These are phyloP conservation scores for Marasmius oreades DNA, from an alignment of 1,284 basidiomycete species.

Conservation along the genomic window DNA sequence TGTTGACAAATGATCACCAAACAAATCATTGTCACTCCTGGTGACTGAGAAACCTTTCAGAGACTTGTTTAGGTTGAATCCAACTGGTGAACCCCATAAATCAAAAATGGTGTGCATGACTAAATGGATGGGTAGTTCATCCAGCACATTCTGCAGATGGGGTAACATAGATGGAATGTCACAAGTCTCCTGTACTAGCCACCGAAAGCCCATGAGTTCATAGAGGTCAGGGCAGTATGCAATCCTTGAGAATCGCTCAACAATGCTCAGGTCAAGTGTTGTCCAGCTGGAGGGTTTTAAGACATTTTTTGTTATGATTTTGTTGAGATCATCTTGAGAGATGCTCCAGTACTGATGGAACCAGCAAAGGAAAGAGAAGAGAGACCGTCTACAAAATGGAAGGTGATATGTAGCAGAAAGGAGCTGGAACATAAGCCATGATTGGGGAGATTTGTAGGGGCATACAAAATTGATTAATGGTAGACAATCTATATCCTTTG, in stretches of 20 bases:
- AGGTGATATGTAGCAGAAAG: not conserved
- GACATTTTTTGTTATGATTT: too few relatives aligned
- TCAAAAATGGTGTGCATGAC: not conserved
- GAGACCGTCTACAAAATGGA: not conserved
- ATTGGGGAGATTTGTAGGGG: not conserved
- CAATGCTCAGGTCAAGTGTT: not conserved
- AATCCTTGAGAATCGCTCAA: not conserved
- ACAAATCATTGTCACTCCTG: too few relatives aligned
- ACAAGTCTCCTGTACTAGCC: not conserved
- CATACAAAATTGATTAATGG: not conserved
- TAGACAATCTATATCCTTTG: not conserved
- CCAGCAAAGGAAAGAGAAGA: not conserved
- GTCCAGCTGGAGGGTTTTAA: not conserved
- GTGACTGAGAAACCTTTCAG: too few relatives aligned
- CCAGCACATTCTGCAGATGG: not conserved
- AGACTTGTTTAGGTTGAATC: too few relatives aligned
- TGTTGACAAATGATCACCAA: too few relatives aligned
- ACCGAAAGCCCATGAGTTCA: not conserved
- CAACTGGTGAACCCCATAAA: not conserved
- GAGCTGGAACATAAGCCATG: not conserved
- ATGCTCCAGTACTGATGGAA: not conserved
- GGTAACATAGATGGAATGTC: not conserved
- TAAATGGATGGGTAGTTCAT: not conserved
- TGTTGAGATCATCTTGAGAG: too few relatives aligned
- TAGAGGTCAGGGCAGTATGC: not conserved